Conservation (phyloP, 2,329 filamentous ascomycete genomes). For the Daldinia sp. region DNA sequence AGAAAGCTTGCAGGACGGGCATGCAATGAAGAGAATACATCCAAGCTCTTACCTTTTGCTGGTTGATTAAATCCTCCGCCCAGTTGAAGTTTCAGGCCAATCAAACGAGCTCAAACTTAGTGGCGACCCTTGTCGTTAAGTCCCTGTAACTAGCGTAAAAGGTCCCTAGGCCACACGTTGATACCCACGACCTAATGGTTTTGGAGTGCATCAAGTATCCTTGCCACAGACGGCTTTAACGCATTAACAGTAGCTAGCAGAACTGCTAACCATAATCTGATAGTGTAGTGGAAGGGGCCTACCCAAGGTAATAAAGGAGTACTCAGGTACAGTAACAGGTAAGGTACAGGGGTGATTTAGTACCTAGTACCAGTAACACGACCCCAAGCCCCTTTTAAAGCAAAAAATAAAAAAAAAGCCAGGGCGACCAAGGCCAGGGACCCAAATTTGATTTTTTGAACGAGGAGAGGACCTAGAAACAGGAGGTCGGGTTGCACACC, state of each 20-base stretch:
- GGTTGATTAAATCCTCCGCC: conserved; percentile 34
- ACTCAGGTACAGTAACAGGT: conserved; percentile 17
- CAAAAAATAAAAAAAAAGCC: conserved; percentile 18
- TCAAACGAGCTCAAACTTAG: conserved; percentile 25
- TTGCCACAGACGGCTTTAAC: conserved; percentile 10
- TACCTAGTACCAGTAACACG: conserved; percentile 3
- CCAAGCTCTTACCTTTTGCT: conserved; percentile 21
- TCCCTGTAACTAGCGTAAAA: conserved; percentile 22
- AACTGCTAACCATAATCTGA: not conserved
- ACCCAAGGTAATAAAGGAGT: conserved; percentile 3
- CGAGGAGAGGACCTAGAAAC: conserved; percentile 36
- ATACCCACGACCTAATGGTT: conserved; percentile 28
- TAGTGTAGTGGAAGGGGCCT: not conserved
- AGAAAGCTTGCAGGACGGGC: conserved; percentile 2
- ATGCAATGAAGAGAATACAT: conserved; percentile 15
- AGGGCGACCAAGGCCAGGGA: conserved; percentile 24
- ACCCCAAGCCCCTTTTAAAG: conserved; percentile 36
- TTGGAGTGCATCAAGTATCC: conserved; percentile 23
- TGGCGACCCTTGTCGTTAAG: conserved; percentile 23
- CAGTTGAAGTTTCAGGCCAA: conserved; percentile 26
- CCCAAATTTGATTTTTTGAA: conserved; percentile 36
- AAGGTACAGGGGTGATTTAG: not conserved
- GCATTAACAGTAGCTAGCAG: conserved; percentile 18
- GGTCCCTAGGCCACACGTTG: conserved; percentile 23
- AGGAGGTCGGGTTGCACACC: conserved; percentile 40